A percentile compares a stretch with the other conserved stretches of the same genome.
phyloP scores from a whole-genome alignment of 2,329 filamentous ascomycete species.

The Colletotrichum sp. region DNA sequence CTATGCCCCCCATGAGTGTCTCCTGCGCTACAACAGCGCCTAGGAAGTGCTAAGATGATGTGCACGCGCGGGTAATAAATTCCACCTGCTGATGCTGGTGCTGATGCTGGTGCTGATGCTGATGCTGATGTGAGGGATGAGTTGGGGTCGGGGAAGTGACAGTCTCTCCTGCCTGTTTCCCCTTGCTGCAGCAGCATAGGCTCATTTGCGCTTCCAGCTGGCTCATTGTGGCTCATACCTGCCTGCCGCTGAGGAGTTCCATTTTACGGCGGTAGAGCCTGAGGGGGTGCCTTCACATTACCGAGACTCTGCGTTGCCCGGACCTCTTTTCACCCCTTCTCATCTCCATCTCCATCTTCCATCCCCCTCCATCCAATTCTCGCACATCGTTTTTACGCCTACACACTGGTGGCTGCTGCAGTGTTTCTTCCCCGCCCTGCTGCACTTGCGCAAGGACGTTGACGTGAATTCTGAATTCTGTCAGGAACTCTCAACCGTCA shows the following conservation, averaged over 20 bases:
- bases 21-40: not conserved
- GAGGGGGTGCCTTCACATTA: not conserved
- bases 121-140: not conserved
- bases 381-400: not conserved
- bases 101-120: not conserved
- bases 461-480: not conserved
- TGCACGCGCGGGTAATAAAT: not conserved
- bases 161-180: not conserved
- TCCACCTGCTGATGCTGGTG: not conserved
- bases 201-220: not conserved
- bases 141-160: not conserved
- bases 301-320: not conserved
- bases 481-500: constrained; percentile 6
- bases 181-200: not conserved
- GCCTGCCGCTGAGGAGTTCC: not conserved
- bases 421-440: not conserved
- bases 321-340: not conserved
- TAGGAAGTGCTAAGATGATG: not conserved
- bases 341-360: not conserved
- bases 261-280: no score
- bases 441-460: constrained; percentile 1
- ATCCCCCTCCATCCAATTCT: not conserved
- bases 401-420: not conserved
- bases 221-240: constrained; percentile 13
- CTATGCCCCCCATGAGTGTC: not conserved